Base-by-base conservation (phyloP, 2,329 filamentous ascomycete genomes). In the Neopestalotiopsis clavispora region DNA sequence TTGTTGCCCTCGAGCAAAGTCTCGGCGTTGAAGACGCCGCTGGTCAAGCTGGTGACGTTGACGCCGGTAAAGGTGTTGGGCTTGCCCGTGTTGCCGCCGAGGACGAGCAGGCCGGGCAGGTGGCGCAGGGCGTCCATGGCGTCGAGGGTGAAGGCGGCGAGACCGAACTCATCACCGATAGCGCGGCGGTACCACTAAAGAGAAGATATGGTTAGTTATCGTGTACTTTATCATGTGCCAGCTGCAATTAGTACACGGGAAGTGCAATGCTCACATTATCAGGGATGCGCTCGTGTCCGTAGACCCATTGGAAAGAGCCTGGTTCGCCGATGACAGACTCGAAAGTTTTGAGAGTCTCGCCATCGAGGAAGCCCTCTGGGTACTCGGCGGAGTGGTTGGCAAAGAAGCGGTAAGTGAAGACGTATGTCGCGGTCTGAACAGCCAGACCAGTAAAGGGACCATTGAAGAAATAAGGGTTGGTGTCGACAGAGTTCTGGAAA, bases 381-480 rank as follows among this genome's bases (percentile, higher is more conserved):
- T 64, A 45, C 4, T 45, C 42, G 7, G 42, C 65, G 0, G 82
- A 82, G 60, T 84, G 78, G 69, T 85, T 85, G 13, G 79, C 75
- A 58, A 82, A 79, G 62, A 85, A 69, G 17, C 82, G 79, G 13
- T 73, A 79, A 2, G 79, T 72, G 68, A 85, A 85, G 14, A 81
- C 72, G 68, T 80, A 84, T 3, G 82, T 84, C 13, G 84, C 95
- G 61, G 85, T 84, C 0, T 82, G 80, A 5, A 80, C 80, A 34
- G 85, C 72, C 66, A 85, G 77, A 10, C 85, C 85, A 3, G 83
- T 84, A 60, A 84, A 81, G 2, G 85, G 86, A 1, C 84, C 84
- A 60, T 84, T 86, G 75, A 84, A 88, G 74, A 86, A 86, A 61
- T 85, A 79, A 0, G 85, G 84, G 72, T 88, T 88, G 28, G 79